Conservation (phyloP, 371 early-diverging fungal genomes). For the Phascolomyces articulosus region DNA sequence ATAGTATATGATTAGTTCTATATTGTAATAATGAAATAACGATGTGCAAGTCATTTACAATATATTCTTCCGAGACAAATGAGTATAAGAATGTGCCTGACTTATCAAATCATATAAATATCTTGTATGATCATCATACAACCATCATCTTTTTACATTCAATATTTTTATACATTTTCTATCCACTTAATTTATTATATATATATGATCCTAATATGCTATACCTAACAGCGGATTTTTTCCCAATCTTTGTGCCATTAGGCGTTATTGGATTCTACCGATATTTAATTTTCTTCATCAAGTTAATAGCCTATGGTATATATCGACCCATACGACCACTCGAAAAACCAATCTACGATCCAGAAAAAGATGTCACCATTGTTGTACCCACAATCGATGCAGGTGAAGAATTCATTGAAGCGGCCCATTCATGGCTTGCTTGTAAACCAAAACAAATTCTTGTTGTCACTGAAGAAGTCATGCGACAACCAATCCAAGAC, state of each 20-base stretch:
- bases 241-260: conserved; percentile 75
- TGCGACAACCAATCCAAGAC: conserved; percentile 53
- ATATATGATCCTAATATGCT: no score
- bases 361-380: conserved; percentile 71
- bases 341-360: conserved; percentile 51
- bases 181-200: no score
- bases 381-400: conserved; percentile 80
- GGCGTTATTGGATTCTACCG: conserved; percentile 78
- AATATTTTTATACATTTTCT: no score
- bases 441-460: conserved; percentile 69
- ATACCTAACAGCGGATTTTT: conserved; percentile 72
- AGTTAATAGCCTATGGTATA: conserved; percentile 56
- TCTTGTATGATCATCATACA: no score
- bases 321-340: conserved; percentile 58
- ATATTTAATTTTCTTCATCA: conserved; percentile 72
- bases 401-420: conserved; percentile 74
- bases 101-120: neutral
- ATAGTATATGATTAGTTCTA: no score
- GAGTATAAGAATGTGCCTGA: neutral
- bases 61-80: neutral
- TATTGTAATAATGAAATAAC: no score
- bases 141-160: no score
- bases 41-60: no score
- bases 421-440: conserved; percentile 68
- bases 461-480: conserved; percentile 61